These are phyloP conservation scores for Liquidambar formosana DNA, from an alignment of 164 flowering plant species.

Conservation along the genomic window DNA sequence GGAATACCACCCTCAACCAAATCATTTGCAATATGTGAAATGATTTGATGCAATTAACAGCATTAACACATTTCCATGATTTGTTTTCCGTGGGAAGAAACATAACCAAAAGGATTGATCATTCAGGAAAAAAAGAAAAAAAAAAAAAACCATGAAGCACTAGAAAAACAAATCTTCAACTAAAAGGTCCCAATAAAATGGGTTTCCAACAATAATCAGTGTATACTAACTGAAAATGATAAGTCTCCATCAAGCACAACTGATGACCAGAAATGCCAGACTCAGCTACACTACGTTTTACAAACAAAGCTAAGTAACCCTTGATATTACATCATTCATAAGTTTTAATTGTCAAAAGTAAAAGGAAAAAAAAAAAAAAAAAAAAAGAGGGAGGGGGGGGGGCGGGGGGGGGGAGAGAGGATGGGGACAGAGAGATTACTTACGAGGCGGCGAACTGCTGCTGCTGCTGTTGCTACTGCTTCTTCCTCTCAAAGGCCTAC, in stretches of 20 bases:
- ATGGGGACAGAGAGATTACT: background rate
- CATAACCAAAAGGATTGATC: too few relatives aligned
- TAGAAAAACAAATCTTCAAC: too few relatives aligned
- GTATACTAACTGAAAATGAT: background rate
- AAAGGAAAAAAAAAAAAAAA: background rate
- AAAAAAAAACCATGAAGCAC: too few relatives aligned
- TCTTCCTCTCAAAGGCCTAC: constrained; percentile 62
- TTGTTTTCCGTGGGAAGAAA: too few relatives aligned
- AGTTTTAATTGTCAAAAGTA: background rate
- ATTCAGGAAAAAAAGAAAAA: too few relatives aligned
- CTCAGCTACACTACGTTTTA: background rate
- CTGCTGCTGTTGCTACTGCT: constrained; percentile 65
- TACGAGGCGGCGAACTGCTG: constrained; percentile 42
- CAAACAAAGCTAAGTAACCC: background rate
- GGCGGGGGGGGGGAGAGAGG: too few relatives aligned
- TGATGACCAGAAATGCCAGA: background rate
- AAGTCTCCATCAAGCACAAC: background rate
- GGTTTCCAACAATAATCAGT: too few relatives aligned
- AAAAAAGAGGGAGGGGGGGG: background rate
- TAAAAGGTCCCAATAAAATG: too few relatives aligned
- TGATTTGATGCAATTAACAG: too few relatives aligned
- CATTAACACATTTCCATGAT: too few relatives aligned
- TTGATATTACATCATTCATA: constrained; percentile 6
- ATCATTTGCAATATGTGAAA: too few relatives aligned
- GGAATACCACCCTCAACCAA: too few relatives aligned